Percentiles rank a stretch among this genome's conserved stretches.
Conservation (phyloP, 805 yeast species). For the Tetrapisispora arboricola region DNA sequence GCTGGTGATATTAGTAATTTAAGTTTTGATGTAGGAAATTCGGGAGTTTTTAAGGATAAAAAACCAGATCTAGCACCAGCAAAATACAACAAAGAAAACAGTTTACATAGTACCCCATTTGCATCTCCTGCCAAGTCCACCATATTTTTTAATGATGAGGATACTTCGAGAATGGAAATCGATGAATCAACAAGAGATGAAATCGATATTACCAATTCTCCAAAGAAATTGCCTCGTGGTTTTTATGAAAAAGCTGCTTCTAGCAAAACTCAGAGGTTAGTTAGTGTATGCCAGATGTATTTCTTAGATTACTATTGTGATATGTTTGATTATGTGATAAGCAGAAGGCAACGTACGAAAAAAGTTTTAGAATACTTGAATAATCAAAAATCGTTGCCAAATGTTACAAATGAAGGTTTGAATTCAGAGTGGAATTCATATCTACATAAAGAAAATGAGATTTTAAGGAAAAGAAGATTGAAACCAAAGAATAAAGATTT, state of each 20-base stretch:
- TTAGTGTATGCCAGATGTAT: constrained; percentile 86
- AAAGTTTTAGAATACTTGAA: constrained; percentile 52
- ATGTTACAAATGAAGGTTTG: constrained; percentile 32
- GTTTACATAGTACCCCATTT: constrained; percentile 8
- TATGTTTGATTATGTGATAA: constrained; percentile 83
- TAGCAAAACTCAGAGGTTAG: constrained; percentile 73
- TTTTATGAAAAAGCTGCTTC: constrained; percentile 50
- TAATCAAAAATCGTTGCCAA: constrained; percentile 23
- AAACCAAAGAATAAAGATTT: constrained; percentile 93
- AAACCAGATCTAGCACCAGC: constrained; percentile 9
- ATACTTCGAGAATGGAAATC: constrained; percentile 27
- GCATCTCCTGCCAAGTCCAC: constrained; percentile 27
- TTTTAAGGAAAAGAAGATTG: constrained; percentile 76
- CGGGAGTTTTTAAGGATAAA: constrained; percentile 5
- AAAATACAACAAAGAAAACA: constrained; percentile 11
- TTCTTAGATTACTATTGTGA: constrained; percentile 94
- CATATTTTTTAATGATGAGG: constrained; percentile 14
- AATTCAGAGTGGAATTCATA: constrained; percentile 64
- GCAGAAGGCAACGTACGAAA: constrained; percentile 70
- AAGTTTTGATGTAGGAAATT: constrained; percentile 13
- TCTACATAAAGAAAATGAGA: constrained; percentile 72
- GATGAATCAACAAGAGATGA: constrained; percentile 20
- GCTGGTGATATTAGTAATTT: constrained; percentile 29
- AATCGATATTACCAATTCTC: constrained; percentile 24
- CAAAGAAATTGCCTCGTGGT: constrained; percentile 33